These are phyloP conservation scores for Sphaerulina vaccinii DNA, from an alignment of 2,329 filamentous ascomycete species.

Conservation along the genomic window DNA sequence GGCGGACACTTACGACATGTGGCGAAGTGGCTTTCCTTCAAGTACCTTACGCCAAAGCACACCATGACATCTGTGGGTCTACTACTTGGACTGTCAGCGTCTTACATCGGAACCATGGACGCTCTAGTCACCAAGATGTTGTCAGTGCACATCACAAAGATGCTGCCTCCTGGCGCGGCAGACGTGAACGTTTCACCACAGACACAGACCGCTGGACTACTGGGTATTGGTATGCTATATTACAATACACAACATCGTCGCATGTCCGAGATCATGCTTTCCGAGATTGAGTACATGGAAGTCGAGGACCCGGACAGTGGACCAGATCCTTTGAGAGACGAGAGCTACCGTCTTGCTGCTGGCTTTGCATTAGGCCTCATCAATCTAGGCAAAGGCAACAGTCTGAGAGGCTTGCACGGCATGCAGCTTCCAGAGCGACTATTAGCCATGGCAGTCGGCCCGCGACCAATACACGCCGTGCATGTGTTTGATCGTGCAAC, in stretches of 20 bases:
- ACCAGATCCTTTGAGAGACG: conserved; percentile 80
- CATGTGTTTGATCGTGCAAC: conserved; percentile 91
- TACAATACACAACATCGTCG: conserved; percentile 93
- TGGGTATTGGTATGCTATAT: conserved; percentile 94
- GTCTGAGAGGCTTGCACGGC: conserved; percentile 85
- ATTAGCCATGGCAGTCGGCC: conserved; percentile 78
- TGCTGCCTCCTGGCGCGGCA: conserved; percentile 87
- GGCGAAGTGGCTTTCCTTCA: conserved; percentile 98
- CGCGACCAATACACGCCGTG: conserved; percentile 86
- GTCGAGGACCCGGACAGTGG: conserved; percentile 66
- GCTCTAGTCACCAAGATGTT: conserved; percentile 87
- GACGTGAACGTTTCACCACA: conserved; percentile 90
- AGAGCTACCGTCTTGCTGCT: conserved; percentile 93
- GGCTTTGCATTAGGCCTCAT: conserved; percentile 93
- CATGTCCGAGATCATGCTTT: conserved; percentile 99
- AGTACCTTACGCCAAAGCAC: conserved; percentile 98
- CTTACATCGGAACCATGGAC: conserved; percentile 96
- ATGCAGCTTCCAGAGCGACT: conserved; percentile 91
- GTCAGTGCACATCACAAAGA: conserved; percentile 92
- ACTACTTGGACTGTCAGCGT: conserved; percentile 87
- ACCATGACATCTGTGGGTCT: conserved; percentile 98
- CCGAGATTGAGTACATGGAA: conserved; percentile 87
- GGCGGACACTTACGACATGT: conserved; percentile 93
- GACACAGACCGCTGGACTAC: conserved; percentile 92
- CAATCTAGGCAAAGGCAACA: conserved; percentile 86